These are phyloP conservation scores for Chrysosporium keratinophilum DNA, from an alignment of 2,329 filamentous ascomycete species.

Conservation along the genomic window DNA sequence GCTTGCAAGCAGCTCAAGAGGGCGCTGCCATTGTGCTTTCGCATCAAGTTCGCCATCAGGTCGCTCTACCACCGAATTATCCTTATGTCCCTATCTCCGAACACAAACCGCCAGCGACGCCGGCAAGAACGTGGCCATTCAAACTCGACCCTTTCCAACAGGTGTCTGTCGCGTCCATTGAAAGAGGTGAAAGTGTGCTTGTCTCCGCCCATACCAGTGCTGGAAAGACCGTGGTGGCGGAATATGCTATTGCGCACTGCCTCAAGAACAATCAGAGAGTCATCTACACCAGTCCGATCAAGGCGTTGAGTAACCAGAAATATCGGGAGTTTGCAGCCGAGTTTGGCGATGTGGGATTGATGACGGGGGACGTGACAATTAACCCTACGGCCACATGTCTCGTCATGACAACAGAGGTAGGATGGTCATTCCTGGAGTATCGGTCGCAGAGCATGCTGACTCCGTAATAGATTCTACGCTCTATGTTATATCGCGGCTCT, in stretches of 20 bases:
- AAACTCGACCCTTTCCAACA: slow-evolving; percentile 96
- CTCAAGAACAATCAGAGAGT: slow-evolving; percentile 95
- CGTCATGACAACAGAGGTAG: slow-evolving; percentile 89
- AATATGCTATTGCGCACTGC: slow-evolving; percentile 96
- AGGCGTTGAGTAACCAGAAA: slow-evolving; percentile 96
- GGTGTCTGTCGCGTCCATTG: slow-evolving; percentile 85
- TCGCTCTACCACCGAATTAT: slow-evolving; percentile 86
- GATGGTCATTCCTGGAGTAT: slow-evolving; percentile 6
- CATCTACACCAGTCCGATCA: slow-evolving; percentile 98
- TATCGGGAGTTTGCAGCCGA: slow-evolving; percentile 92
- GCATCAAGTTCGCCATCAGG: slow-evolving; percentile 97
- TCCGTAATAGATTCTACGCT: slow-evolving; percentile 65
- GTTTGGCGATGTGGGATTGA: slow-evolving; percentile 92
- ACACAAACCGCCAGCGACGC: slow-evolving; percentile 79
- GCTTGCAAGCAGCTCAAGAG: slow-evolving; percentile 50
- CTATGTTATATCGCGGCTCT: slow-evolving; percentile 94
- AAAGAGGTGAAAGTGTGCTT: slow-evolving; percentile 89
- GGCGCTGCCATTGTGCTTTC: slow-evolving; percentile 65
- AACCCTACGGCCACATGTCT: slow-evolving; percentile 96
- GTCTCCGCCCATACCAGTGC: slow-evolving; percentile 96
- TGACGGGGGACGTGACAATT: slow-evolving; percentile 99
- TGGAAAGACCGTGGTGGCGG: slow-evolving; percentile 94
- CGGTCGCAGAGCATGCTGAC: not conserved
- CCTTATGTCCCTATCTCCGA: slow-evolving; percentile 90
- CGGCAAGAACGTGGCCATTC: slow-evolving; percentile 76